These are phyloP conservation scores for Flagelloscypha sp. DNA, from an alignment of 768 basidiomycete genomes.

Conservation along the genomic window DNA sequence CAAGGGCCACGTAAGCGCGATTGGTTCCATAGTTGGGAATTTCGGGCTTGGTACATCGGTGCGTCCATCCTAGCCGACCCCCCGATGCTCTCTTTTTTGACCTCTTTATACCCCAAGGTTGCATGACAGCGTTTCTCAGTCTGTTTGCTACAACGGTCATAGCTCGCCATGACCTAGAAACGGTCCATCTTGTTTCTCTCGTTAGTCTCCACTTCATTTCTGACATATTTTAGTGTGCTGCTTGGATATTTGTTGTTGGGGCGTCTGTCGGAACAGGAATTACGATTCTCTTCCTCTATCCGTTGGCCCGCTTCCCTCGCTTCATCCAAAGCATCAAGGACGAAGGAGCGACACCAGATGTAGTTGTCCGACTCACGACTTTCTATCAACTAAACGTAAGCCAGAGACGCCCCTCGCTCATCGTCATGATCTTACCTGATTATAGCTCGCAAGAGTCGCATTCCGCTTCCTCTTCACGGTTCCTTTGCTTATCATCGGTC, in stretches of 20 bases:
- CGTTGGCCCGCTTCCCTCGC: conserved; percentile 58
- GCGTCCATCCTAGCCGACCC: conserved; percentile 18
- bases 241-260: conserved; percentile 72
- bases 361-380: conserved; percentile 64
- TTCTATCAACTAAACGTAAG: conserved; percentile 77
- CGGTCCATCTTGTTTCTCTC: conserved; percentile 28
- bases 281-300: conserved; percentile 63
- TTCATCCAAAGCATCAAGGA: conserved; percentile 65
- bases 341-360: conserved; percentile 66
- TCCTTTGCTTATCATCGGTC: conserved; percentile 56
- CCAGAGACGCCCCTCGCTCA: conserved; percentile 1
- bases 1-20: conserved; percentile 62
- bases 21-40: conserved; percentile 82
- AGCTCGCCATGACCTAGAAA: conserved; percentile 48
- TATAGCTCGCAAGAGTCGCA: conserved; percentile 57
- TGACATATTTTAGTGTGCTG: conserved; percentile 41
- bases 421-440: conserved; percentile 1
- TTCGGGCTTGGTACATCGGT: conserved; percentile 65
- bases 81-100: conserved; percentile 2
- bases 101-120: conserved; percentile 1
- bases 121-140: conserved; percentile 7
- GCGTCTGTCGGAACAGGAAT: conserved; percentile 57
- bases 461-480: conserved; percentile 71
- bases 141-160: conserved; percentile 40
- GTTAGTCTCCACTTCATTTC: conserved; percentile 3